These are phyloP conservation scores for Deakozyma indianensis DNA, from an alignment of 805 yeast species.

Conservation along the genomic window DNA sequence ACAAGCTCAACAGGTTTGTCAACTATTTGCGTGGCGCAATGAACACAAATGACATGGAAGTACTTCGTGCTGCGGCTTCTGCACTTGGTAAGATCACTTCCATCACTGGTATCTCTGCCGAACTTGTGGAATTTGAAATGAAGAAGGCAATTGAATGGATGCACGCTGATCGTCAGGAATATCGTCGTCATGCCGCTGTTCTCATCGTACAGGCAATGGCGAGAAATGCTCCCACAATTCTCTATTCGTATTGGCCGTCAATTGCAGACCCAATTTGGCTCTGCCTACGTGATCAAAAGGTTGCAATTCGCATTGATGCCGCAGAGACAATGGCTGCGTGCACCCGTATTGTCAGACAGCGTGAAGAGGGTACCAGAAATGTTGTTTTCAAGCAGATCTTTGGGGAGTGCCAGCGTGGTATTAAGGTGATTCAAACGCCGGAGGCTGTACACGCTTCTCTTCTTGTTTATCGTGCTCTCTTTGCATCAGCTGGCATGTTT, in stretches of 20 bases:
- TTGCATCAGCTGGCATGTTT: slow-evolving; percentile 57
- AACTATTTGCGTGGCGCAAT: slow-evolving; percentile 71
- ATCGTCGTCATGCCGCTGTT: slow-evolving; percentile 74
- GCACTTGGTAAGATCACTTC: slow-evolving; percentile 81
- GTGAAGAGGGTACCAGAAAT: slow-evolving; percentile 57
- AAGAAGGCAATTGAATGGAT: slow-evolving; percentile 84
- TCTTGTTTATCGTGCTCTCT: slow-evolving; percentile 65
- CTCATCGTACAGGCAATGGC: slow-evolving; percentile 74
- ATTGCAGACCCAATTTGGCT: slow-evolving; percentile 77
- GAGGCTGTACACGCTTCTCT: slow-evolving; percentile 83
- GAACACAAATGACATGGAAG: slow-evolving; percentile 68
- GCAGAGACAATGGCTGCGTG: slow-evolving; percentile 71
- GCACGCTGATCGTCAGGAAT: slow-evolving; percentile 73
- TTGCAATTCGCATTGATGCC: slow-evolving; percentile 65
- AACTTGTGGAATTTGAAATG: slow-evolving; percentile 85
- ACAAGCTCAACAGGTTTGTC: slow-evolving; percentile 82
- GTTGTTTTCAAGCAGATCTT: slow-evolving; percentile 64
- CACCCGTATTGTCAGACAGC: slow-evolving; percentile 58
- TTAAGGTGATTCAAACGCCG: slow-evolving; percentile 31
- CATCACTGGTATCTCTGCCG: slow-evolving; percentile 81
- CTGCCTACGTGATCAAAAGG: slow-evolving; percentile 68
- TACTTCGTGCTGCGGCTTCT: slow-evolving; percentile 74
- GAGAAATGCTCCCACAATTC: slow-evolving; percentile 68
- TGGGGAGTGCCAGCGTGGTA: slow-evolving; percentile 50
- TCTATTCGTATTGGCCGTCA: slow-evolving; percentile 64